Base-by-base conservation (phyloP, 805 yeast genomes). In the Diddensiella transvaalensis region DNA sequence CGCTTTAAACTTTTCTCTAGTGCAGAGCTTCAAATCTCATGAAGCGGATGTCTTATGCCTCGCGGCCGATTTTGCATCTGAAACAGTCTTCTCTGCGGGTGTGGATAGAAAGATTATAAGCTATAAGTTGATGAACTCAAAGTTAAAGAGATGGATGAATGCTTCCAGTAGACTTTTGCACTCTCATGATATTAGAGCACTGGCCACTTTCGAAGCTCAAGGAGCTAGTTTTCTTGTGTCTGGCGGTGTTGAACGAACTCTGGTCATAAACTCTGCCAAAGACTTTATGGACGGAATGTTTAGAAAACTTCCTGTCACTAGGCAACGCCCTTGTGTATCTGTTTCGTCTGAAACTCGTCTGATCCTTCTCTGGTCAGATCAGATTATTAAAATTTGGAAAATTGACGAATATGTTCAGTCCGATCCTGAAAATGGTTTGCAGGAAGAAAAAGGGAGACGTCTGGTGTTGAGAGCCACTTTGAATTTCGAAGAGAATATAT, bases 51-150 rank as follows among this genome's bases (percentile, higher is more conserved):
- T 90, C 3, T 71, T 93, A 55, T 79, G 88, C 49, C 69, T 93
- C 42, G 70, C 84, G 1, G 69, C 77, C 11, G 88, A 86, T 61
- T 66, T 73, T 2, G 59, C 69, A 1, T 86, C 85, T 56, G 78
- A 80, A 26, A 74, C 76, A 36, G 72, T 93, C 1, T 91, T 87
- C 66, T 78, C 91, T 36, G 95, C 93, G 3, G 97, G 99, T 59
- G 89, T 93, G 42, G 99, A 93, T 65, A 77, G 97, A 59, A 89
- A 89, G 62, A 87, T 93, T 42, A 85, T 80, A 61, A 85, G 82
- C 60, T 87, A 84, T 65, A 72, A 75, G 51, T 66, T 75, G 45
- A 72, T 83, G 2, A 72, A 71, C 50, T 53, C 63, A 37, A 66
- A 62, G 49, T 56, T 53, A 23, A 55, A 68, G 36, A 80, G 81